Evolutionary conservation across 2,329 filamentous ascomycete genomes (phyloP), one percentile per base, ranked within the genome.

Genomic region (Botrytis hyacinthi): DNA sequence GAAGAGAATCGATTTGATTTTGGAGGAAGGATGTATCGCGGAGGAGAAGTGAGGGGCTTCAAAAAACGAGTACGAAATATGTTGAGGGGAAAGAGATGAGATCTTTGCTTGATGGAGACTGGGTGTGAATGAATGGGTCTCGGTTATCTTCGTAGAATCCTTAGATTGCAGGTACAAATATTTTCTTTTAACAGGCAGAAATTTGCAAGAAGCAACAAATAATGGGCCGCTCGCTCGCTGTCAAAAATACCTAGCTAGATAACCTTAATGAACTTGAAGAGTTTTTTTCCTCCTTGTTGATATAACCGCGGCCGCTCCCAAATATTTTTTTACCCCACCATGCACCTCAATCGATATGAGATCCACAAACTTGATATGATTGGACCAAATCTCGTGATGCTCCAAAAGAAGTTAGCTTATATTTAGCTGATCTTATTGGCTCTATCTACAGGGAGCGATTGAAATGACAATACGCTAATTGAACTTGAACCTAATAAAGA

Each of bases 321-420:
- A n/a, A 40, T n/a, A 62, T 26, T 42, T 62, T 61, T 20, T 40
- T 63, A 63, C 61, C 61, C 61, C 61, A 63, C 61, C 61, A 42
- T 29, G 40, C 7, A 42, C 37, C 16, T 44, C 9, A 63, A 12
- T 62, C n/a, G 37, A 42, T 10, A 9, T 29, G 61, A 63, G 37
- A 63, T 40, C n/a, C 35, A 42, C 35, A 26, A 42, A 3, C 22
- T 16, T 42, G 14, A 26, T 44, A 18, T 63, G 61, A 44, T 63
- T 63, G 61, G 61, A 12, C 10, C 8, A 44, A 5, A n/a, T 29
- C 60, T 63, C n/a, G n/a, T 29, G 37, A 10, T 7, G 5, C 0
- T 44, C n/a, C 37, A 2, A 0, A 63, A 44, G 40, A n/a, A 63
- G 61, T 22, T 63, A 44, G 37, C n/a, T 9, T 10, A 2, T n/a